Percentiles rank a stretch among this genome's conserved stretches.
These are phyloP conservation scores for Hortaea sp. DNA, from an alignment of 2,329 filamentous ascomycete genomes.

Conservation along the genomic window DNA sequence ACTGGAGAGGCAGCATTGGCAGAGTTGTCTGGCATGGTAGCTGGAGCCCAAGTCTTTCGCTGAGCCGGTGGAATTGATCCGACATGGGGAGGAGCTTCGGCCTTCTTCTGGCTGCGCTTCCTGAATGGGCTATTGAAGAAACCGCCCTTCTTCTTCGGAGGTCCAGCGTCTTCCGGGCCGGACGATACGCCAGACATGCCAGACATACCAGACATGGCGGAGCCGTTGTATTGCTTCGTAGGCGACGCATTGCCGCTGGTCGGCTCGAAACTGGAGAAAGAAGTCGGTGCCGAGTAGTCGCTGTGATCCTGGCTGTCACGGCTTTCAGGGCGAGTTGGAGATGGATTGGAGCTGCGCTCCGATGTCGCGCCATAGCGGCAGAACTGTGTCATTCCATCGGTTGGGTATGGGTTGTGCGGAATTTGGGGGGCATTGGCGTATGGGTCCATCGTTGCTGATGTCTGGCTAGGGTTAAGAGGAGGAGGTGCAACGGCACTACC, in stretches of 20 bases:
- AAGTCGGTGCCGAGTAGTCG: conserved; percentile 82
- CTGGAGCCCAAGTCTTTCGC: conserved; percentile 46
- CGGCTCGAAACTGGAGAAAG: conserved; percentile 76
- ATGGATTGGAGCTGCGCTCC: conserved; percentile 59
- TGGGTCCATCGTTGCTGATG: conserved; percentile 35
- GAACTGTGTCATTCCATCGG: conserved; percentile 96
- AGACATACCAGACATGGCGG: conserved; percentile 21
- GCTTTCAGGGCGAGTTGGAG: conserved; percentile 65
- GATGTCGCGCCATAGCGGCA: conserved; percentile 67
- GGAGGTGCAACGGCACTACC: conserved; percentile 10
- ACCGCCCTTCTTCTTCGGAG: conserved; percentile 63
- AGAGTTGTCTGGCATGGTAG: conserved; percentile 27
- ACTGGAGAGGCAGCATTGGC: conserved; percentile 32
- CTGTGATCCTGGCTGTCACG: conserved; percentile 67
- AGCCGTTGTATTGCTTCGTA: conserved; percentile 45
- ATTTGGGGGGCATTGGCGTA: conserved; percentile 56
- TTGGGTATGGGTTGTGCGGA: conserved; percentile 86
- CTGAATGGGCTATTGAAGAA: conserved; percentile 94
- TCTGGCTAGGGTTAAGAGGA: conserved; percentile 15
- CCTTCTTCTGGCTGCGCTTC: conserved; percentile 68
- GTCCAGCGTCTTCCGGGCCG: conserved; percentile 52
- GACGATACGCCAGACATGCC: conserved; percentile 20
- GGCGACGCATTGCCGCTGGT: conserved; percentile 65
- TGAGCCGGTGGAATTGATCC: conserved; percentile 28
- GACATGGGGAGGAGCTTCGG: conserved; percentile 50